A percentile compares a stretch with the other conserved stretches of the same genome.
Evolutionary conservation across 2,329 filamentous ascomycete genomes (phyloP).

Genomic region (Phyllosticta ampelicida): DNA sequence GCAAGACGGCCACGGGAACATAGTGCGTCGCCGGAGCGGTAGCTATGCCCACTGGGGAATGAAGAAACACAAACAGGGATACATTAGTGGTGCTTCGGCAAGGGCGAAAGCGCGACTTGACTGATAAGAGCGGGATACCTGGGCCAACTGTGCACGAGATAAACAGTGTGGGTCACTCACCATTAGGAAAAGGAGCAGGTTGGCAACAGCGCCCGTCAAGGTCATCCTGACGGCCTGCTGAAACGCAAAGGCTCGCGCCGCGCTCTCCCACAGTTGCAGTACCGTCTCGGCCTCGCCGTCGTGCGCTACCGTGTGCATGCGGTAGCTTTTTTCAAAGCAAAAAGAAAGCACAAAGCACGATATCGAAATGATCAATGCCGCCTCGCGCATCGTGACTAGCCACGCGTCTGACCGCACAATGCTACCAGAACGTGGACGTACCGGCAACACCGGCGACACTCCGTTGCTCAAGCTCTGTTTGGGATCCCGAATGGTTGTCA

Average conservation of each 20-base stretch:
- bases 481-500: conserved; percentile 16
- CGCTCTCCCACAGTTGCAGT: conserved; percentile 6
- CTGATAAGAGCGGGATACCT: conserved; percentile 1
- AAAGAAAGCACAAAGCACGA: conserved; percentile 7
- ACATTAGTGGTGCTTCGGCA: background rate
- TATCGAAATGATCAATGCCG: background rate
- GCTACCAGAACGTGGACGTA: conserved; percentile 6
- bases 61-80: background rate
- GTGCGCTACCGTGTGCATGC: conserved; percentile 6
- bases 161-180: conserved; percentile 3
- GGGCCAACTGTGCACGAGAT: background rate
- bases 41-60: background rate
- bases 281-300: background rate
- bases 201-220: background rate
- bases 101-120: conserved; percentile 5
- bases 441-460: background rate
- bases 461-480: conserved; percentile 9
- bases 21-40: background rate
- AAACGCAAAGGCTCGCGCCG: conserved; percentile 4
- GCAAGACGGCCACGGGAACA: background rate
- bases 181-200: conserved; percentile 8
- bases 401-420: conserved; percentile 6
- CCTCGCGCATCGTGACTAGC: conserved; percentile 7
- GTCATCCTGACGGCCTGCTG: conserved; percentile 5
- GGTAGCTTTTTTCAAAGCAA: conserved; percentile 8